phyloP scores from a whole-genome alignment of 352 stramenopile species.

The Peronosclerospora sorghi region DNA sequence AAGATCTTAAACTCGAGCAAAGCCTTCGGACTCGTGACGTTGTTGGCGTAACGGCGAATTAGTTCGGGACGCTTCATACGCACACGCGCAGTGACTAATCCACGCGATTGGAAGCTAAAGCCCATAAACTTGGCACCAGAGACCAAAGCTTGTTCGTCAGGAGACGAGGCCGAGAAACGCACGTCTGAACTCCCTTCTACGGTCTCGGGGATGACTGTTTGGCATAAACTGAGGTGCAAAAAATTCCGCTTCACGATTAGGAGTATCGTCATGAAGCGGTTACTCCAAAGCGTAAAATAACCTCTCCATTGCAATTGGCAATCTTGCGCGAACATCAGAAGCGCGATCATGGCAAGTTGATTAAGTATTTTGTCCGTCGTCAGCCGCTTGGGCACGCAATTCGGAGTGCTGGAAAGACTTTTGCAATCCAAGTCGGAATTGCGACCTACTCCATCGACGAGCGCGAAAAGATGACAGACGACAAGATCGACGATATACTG shows the following conservation, averaged over 20 bases:
- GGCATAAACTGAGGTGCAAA: slow-evolving; percentile 69
- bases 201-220: slow-evolving; percentile 63
- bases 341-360: too few species aligned
- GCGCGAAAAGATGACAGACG: too few species aligned
- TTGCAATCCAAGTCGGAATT: too few species aligned
- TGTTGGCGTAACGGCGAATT: slow-evolving; percentile 21
- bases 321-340: too few species aligned
- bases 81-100: slow-evolving; percentile 46
- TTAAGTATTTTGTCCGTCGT: too few species aligned
- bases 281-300: slow-evolving; percentile 36
- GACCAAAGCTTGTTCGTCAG: slow-evolving; percentile 85
- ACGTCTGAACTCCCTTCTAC: slow-evolving; percentile 43
- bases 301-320: too few species aligned
- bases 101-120: slow-evolving; percentile 60
- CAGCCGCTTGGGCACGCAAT: too few species aligned
- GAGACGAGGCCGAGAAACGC: slow-evolving; percentile 67
- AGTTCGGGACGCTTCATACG: slow-evolving; percentile 30
- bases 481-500: too few species aligned
- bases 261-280: slow-evolving; percentile 12
- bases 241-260: slow-evolving; percentile 55
- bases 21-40: slow-evolving; percentile 24
- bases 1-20: slow-evolving; percentile 77
- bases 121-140: slow-evolving; percentile 74
- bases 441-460: too few species aligned
- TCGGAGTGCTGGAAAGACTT: too few species aligned